A percentile compares a stretch with the other conserved stretches of the same genome.
These are phyloP conservation scores for Sordariomycetes sp. DNA, from an alignment of 2,329 filamentous ascomycete species.

Conservation along the genomic window DNA sequence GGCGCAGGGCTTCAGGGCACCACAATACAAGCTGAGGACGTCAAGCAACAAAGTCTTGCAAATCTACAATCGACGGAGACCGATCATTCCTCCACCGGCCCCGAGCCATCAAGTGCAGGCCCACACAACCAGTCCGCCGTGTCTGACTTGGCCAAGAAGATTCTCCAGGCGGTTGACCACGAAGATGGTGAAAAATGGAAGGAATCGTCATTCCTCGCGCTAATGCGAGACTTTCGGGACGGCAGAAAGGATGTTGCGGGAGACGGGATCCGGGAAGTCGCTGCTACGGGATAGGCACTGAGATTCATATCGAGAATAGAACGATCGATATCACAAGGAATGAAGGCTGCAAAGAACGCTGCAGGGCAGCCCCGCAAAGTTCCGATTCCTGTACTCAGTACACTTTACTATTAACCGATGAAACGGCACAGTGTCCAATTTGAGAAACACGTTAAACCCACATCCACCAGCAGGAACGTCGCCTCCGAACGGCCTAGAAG, in stretches of 20 bases:
- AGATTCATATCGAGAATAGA: not conserved
- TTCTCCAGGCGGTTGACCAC: constrained; percentile 28
- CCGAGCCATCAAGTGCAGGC: not conserved
- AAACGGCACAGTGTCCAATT: too few species aligned
- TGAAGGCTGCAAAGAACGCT: too few species aligned
- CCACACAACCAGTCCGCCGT: constrained; percentile 14
- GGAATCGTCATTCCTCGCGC: constrained; percentile 27
- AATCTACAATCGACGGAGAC: not conserved
- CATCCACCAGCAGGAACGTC: too few species aligned
- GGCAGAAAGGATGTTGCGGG: constrained; percentile 28
- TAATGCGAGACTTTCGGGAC: constrained; percentile 31
- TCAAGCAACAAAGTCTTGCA: not conserved
- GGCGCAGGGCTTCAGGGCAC: not conserved
- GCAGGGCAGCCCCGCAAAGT: too few species aligned
- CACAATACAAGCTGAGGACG: not conserved
- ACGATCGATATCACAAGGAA: too few species aligned
- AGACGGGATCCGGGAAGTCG: constrained; percentile 21
- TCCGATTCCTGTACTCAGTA: too few species aligned
- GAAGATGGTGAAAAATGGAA: constrained; percentile 32
- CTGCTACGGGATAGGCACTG: not conserved
- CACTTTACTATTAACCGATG: too few species aligned
- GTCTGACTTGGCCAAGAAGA: constrained; percentile 25
- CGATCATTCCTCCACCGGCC: not conserved
- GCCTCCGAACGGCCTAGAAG: too few species aligned
- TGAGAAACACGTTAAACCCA: too few species aligned